Base-by-base conservation (phyloP, 1,139 yeast genomes). In the Taphrina confusa region DNA sequence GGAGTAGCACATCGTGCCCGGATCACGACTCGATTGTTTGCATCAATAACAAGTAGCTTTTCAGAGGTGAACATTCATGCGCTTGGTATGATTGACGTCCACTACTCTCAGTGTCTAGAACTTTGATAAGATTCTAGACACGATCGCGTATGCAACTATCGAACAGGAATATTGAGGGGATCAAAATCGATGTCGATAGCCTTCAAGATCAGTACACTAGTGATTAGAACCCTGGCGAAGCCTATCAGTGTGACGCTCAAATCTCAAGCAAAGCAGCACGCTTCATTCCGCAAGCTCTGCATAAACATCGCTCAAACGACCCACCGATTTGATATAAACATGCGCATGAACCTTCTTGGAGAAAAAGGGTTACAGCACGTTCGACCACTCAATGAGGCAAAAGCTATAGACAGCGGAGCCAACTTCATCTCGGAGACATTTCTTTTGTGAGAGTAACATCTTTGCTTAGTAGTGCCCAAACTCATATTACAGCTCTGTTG, bases 351-450 rank as follows among this genome's bases (percentile, higher is more conserved):
- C 42, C 76, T 88, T 46, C 73, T 85, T 62, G 88, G 92, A 81
- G 63, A 75, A 33, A 49, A 62, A 34, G 47, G 59, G 11, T 30
- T 46, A 8, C 55, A 27, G 46, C 81, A 79, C 66, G 80, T 88
- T 9, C 77, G 95, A 50, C 96, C 96, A 0, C 77, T 89, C 68
- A 89, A 87, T 69, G 96, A 89, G 66, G 83, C 84, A 23, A 84
- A 83, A 69, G 96, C 96, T 45, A 81, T 89, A 46, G 95, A 89
- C 64, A 82, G 79, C 61, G 96, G 96, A 1, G 95, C 96, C 49
- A 85, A 80, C 52, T 82, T 88, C 68, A 73, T 89, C 5, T 84
- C 92, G 40, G 96, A 89, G 70, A 71, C 83, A 36, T 85, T 89
- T 68, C 83, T 89, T 36, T 89, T 89, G 67, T 62, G 67, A 14